Percentiles rank a stretch among this genome's conserved stretches.
Evolutionary conservation across 2,329 filamentous ascomycete genomes (phyloP).

Genomic region (Fusarium xylarioides): DNA sequence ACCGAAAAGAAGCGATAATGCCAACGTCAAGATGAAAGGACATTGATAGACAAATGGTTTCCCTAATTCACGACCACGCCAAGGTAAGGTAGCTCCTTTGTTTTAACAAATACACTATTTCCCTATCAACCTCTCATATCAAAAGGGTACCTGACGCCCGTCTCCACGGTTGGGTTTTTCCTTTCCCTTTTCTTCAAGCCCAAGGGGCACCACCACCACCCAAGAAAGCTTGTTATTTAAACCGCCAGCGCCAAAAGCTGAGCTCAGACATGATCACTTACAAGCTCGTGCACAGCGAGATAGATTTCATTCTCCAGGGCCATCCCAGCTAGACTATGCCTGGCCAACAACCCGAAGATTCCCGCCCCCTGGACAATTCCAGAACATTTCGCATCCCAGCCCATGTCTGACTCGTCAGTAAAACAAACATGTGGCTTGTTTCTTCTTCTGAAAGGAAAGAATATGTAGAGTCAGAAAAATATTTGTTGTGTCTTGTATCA

Average conservation of each 20-base stretch:
- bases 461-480: background rate
- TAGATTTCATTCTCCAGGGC: constrained; percentile 30
- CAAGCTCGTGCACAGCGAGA: constrained; percentile 17
- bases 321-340: constrained; percentile 20
- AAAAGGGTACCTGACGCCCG: constrained; percentile 8
- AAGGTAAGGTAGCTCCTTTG: background rate
- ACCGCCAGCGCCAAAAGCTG: background rate
- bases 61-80: background rate
- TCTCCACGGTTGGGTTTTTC: constrained; percentile 31
- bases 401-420: constrained; percentile 18
- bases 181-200: constrained; percentile 3
- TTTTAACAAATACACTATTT: background rate
- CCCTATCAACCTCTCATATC: background rate
- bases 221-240: constrained; percentile 15
- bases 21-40: background rate
- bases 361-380: constrained; percentile 23
- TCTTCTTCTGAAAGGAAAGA: background rate
- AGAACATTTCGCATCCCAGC: constrained; percentile 15
- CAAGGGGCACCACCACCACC: constrained; percentile 7
- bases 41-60: background rate
- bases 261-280: constrained; percentile 1
- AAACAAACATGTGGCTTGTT: background rate
- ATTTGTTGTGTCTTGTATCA: constrained; percentile 9
- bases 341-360: constrained; percentile 31
- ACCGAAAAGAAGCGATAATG: background rate